phyloP scores from a whole-genome alignment of 305 asterid species.

The Fraxinus xanthoxyloides region DNA sequence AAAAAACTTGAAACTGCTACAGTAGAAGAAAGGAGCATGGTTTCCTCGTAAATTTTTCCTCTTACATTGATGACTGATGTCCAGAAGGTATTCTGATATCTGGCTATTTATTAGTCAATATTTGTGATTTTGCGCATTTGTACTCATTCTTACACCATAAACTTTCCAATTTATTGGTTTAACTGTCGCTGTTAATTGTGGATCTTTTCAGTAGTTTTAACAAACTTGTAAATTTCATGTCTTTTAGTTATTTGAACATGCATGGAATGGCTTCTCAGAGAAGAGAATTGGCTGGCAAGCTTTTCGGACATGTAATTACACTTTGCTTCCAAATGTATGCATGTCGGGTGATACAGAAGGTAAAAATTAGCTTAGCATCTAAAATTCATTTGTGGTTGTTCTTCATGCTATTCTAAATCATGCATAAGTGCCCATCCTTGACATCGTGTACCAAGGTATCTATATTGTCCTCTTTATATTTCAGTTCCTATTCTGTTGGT shows the following conservation, averaged over 20 bases:
- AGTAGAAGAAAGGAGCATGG: conserved; percentile 82
- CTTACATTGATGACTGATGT: conserved; percentile 92
- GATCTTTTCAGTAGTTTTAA: background rate
- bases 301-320: conserved; percentile 20
- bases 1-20: conserved; percentile 91
- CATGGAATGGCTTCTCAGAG: too few species aligned
- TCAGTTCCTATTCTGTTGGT: too few species aligned
- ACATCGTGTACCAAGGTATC: background rate
- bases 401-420: conserved; percentile 2
- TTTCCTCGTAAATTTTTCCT: conserved; percentile 78
- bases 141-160: background rate
- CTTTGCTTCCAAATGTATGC: conserved; percentile 90
- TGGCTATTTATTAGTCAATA: background rate
- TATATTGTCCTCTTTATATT: too few species aligned
- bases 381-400: background rate
- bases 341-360: conserved; percentile 88
- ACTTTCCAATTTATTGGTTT: conserved; percentile 13
- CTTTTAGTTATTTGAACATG: conserved; percentile 64
- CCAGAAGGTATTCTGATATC: conserved; percentile 66
- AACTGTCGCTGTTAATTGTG: background rate
- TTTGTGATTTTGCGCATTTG: background rate
- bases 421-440: background rate
- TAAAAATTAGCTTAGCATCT: conserved; percentile 26
- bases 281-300: too few species aligned
- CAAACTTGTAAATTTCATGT: conserved; percentile 8